Conservation (phyloP, 345 rosid species). For the Carallia brachiata region DNA sequence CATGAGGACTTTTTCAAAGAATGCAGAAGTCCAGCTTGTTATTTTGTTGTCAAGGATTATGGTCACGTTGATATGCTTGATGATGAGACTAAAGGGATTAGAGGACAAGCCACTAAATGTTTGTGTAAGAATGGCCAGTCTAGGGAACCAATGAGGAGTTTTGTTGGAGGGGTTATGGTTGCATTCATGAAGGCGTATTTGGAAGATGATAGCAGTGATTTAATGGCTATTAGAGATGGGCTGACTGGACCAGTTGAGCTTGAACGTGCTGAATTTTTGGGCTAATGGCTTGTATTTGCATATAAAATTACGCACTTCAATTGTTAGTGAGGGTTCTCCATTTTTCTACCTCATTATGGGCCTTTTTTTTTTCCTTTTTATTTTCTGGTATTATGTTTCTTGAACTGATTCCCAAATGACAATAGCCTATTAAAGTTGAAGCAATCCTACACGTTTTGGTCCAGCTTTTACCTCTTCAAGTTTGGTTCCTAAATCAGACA, state of each 20-base stretch:
- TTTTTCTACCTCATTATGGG: too few species aligned
- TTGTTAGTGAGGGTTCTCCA: too few species aligned
- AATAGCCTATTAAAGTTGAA: too few species aligned
- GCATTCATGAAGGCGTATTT: slow-evolving; percentile 65
- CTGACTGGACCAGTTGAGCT: slow-evolving; percentile 53
- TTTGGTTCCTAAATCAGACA: too few species aligned
- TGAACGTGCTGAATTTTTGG: slow-evolving; percentile 36
- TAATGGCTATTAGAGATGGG: slow-evolving; percentile 54
- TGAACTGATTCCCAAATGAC: too few species aligned
- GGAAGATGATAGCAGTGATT: slow-evolving; percentile 46
- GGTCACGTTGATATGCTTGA: slow-evolving; percentile 86
- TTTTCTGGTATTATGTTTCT: too few species aligned
- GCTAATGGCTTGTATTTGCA: not conserved
- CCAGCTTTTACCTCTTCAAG: too few species aligned
- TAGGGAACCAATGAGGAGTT: slow-evolving; percentile 77
- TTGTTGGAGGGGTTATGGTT: slow-evolving; percentile 63
- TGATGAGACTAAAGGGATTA: slow-evolving; percentile 64
- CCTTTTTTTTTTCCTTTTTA: too few species aligned
- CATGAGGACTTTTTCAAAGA: slow-evolving; percentile 65
- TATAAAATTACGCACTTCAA: too few species aligned
- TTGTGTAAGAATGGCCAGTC: slow-evolving; percentile 69
- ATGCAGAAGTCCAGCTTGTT: slow-evolving; percentile 63
- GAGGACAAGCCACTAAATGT: slow-evolving; percentile 58
- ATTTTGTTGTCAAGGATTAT: slow-evolving; percentile 64
- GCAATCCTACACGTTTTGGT: too few species aligned